Conservation (phyloP, 2,329 filamentous ascomycete species). For the Basipetospora sp. region DNA sequence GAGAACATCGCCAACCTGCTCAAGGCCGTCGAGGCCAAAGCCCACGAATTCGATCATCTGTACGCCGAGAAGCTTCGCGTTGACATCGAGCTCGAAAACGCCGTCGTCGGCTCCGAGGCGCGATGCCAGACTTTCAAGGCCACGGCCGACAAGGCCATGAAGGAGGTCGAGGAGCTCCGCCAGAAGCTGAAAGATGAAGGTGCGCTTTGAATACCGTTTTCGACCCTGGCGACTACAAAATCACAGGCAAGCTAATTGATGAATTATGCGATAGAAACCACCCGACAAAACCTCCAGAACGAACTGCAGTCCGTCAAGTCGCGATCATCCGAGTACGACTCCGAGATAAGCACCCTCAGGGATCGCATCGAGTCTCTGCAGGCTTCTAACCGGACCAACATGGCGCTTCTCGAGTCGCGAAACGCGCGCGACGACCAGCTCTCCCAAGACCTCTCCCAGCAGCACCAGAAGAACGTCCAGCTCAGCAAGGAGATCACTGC, state of each 20-base stretch:
- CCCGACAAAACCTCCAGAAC: slow-evolving; percentile 59
- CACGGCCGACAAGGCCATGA: slow-evolving; percentile 67
- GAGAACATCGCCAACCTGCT: slow-evolving; percentile 68
- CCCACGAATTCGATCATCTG: slow-evolving; percentile 66
- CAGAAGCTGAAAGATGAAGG: slow-evolving; percentile 72
- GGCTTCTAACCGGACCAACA: slow-evolving; percentile 77
- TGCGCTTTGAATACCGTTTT: slow-evolving; percentile 25
- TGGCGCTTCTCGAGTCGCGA: slow-evolving; percentile 81
- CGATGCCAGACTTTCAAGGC: slow-evolving; percentile 70
- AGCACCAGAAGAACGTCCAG: slow-evolving; percentile 76
- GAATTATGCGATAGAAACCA: slow-evolving; percentile 68
- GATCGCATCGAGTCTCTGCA: slow-evolving; percentile 77
- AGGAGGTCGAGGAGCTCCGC: slow-evolving; percentile 68
- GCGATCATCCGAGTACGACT: slow-evolving; percentile 57
- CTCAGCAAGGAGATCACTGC: slow-evolving; percentile 68
- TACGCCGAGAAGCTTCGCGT: slow-evolving; percentile 77
- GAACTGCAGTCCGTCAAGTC: slow-evolving; percentile 69
- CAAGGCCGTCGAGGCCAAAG: slow-evolving; percentile 59
- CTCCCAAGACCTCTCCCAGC: slow-evolving; percentile 69
- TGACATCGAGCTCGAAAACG: slow-evolving; percentile 87
- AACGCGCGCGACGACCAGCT: slow-evolving; percentile 73
- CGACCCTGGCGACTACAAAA: no score
- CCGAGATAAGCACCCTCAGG: slow-evolving; percentile 61
- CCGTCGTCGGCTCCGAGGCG: slow-evolving; percentile 67
- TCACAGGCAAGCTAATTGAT: no score